Evolutionary conservation across 1,284 basidiomycete genomes (phyloP).

Genomic region (Cutaneotrichosporon cavernicola): DNA sequence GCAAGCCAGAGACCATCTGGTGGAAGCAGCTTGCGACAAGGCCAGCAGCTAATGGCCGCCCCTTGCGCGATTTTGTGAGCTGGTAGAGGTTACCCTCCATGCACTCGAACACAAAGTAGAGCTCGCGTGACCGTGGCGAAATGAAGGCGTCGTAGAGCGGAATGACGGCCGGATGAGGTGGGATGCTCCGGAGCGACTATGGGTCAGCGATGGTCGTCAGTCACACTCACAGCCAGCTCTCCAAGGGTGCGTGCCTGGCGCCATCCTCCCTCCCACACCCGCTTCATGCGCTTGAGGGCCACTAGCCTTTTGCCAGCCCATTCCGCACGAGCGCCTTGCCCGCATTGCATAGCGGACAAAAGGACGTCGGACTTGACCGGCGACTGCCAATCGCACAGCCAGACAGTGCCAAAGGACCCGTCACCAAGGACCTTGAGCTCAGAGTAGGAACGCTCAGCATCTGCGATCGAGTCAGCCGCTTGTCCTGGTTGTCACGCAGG

Average conservation of each 20-base stretch:
- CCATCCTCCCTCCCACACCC: constrained; percentile 95
- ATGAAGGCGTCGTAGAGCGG: constrained; percentile 99
- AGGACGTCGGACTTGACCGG: constrained; percentile 82
- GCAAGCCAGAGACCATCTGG: constrained; percentile 84
- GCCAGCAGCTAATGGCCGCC: constrained; percentile 88
- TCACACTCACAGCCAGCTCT: constrained; percentile 77
- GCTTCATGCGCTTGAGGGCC: constrained; percentile 98
- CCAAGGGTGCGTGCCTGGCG: constrained; percentile 92
- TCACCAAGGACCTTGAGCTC: constrained; percentile 86
- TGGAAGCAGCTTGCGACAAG: constrained; percentile 92
- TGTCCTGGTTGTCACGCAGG: background rate
- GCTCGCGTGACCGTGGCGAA: constrained; percentile 84
- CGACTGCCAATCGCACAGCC: constrained; percentile 99
- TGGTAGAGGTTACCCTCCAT: constrained; percentile 99
- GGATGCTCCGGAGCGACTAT: constrained; percentile 88
- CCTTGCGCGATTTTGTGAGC: constrained; percentile 94
- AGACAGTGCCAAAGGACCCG: constrained; percentile 96
- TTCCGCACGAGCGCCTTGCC: constrained; percentile 74
- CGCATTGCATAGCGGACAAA: constrained; percentile 85
- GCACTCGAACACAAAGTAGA: constrained; percentile 99
- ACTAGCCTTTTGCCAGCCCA: constrained; percentile 93
- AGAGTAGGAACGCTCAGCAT: constrained; percentile 55
- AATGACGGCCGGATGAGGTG: constrained; percentile 95
- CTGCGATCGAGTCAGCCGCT: constrained; percentile 24
- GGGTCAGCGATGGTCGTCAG: background rate